Conservation (phyloP, 2,329 filamentous ascomycete species). For the Didymella pomorum region DNA sequence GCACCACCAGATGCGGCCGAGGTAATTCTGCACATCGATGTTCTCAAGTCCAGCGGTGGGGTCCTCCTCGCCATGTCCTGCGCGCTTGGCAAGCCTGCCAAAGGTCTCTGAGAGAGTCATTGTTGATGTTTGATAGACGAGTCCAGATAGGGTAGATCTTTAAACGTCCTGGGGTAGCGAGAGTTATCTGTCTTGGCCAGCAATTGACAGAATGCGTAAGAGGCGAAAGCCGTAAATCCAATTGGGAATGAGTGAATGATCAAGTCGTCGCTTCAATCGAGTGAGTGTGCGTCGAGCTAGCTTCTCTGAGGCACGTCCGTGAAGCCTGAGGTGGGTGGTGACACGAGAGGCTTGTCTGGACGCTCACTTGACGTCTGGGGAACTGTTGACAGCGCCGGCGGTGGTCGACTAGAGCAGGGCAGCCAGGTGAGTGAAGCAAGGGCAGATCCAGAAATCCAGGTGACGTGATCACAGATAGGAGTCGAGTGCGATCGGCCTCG, state of each 20-base stretch:
- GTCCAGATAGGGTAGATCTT: conserved; percentile 29
- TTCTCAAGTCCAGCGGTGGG: conserved; percentile 43
- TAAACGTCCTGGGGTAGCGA: conserved; percentile 34
- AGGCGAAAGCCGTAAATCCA: conserved; percentile 27
- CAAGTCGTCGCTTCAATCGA: conserved; percentile 23
- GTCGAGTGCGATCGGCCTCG: conserved; percentile 36
- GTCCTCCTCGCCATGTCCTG: conserved; percentile 33
- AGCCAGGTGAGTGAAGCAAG: conserved; percentile 45
- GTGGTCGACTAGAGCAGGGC: conserved; percentile 36
- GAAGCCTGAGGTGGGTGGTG: conserved; percentile 13
- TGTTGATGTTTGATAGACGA: conserved; percentile 21
- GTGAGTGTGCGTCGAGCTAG: conserved; percentile 17
- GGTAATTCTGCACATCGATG: conserved; percentile 47
- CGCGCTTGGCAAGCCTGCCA: conserved; percentile 31
- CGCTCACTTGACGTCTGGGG: conserved; percentile 33
- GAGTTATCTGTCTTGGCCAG: conserved; percentile 50
- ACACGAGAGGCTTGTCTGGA: conserved; percentile 29
- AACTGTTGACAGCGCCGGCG: conserved; percentile 29
- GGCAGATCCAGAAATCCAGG: conserved; percentile 36
- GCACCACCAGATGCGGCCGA: conserved; percentile 62
- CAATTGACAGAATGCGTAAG: conserved; percentile 46
- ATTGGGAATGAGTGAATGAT: conserved; percentile 14
- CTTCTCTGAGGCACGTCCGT: conserved; percentile 17
- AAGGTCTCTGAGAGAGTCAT: conserved; percentile 38
- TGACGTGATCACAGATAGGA: conserved; percentile 28